Evolutionary conservation across 768 basidiomycete species (phyloP), one percentile per base, ranked within the genome.

Genomic region (Chalciporus pseudorubinellus): DNA sequence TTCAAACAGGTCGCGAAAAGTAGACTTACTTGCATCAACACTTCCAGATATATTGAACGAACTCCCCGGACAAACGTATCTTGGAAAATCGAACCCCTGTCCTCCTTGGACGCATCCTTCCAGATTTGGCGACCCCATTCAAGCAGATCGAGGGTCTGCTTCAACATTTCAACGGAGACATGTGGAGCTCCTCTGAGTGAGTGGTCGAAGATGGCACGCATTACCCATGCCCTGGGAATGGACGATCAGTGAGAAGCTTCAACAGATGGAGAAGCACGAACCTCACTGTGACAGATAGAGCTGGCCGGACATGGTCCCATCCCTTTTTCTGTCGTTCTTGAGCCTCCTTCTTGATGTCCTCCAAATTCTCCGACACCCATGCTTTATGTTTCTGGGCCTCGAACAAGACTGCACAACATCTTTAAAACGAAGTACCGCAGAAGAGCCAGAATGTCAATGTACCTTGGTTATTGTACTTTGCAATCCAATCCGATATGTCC

Each of bases 231-330:
- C 7, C 64, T 65, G 16, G 9, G 13, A 19, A 13, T 14, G 8
- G 7, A 12, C 6, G 18, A n/a, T 53, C 44, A 53, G 28, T 14
- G 40, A 16, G 12, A 11, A 16, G 18, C 19, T 22, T 18, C 21
- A 6, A 19, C 6, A 39, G 19, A 13, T 21, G 5, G 13, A 6
- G n/a, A 16, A 7, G 19, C 11, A 50, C 67, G 11, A 52, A 73
- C 76, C 76, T 61, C 34, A 76, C 57, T 18, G 76, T 77, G 5
- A 60, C 55, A 3, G 72, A 36, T 21, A 78, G 53, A 3, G 76
- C 74, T 2, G 63, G 66, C 8, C 68, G 64, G 14, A 62, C 56
- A n/a, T 42, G 36, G 29, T 65, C 51, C 70, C 69, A 71, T 1
- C 67, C 67, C 38, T 60, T 45, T 8, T 53, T 40, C 5, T 41